Percentiles rank a stretch among this genome's conserved stretches.
These are phyloP conservation scores for Trichoderma citrinoviride DNA, from an alignment of 2,329 filamentous ascomycete genomes.

Conservation along the genomic window DNA sequence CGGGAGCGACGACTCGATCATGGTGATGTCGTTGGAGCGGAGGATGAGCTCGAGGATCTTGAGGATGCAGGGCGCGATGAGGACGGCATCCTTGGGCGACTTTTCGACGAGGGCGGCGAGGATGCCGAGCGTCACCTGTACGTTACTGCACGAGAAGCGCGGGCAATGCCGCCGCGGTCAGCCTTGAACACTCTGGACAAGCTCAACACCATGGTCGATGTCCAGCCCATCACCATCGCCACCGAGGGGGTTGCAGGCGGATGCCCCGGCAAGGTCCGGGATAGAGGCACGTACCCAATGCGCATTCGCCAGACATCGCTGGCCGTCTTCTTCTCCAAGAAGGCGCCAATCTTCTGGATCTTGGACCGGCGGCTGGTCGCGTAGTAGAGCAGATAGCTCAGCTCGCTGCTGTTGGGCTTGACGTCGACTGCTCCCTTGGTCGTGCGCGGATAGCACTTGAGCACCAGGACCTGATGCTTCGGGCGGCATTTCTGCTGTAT, in stretches of 20 bases:
- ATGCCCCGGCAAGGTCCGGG: slow-evolving; percentile 2
- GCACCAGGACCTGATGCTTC: slow-evolving; percentile 92
- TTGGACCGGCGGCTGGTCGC: slow-evolving; percentile 91
- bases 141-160: slow-evolving; percentile 58
- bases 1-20: slow-evolving; percentile 85
- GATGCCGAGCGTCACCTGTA: slow-evolving; percentile 93
- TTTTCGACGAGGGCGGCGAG: slow-evolving; percentile 90
- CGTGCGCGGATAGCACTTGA: slow-evolving; percentile 94
- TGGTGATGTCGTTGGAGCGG: slow-evolving; percentile 80
- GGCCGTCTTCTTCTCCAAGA: slow-evolving; percentile 90
- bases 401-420: slow-evolving; percentile 93
- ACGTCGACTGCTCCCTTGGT: slow-evolving; percentile 90
- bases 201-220: not conserved
- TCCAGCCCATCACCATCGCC: not conserved
- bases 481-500: slow-evolving; percentile 72
- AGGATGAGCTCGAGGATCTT: slow-evolving; percentile 81
- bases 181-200: not conserved
- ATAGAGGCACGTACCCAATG: slow-evolving; percentile 63
- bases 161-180: slow-evolving; percentile 12
- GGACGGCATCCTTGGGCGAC: slow-evolving; percentile 80
- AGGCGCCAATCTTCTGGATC: slow-evolving; percentile 91
- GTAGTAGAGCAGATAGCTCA: slow-evolving; percentile 96
- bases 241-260: slow-evolving; percentile 17
- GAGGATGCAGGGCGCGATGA: slow-evolving; percentile 82
- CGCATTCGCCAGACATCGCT: slow-evolving; percentile 86